phyloP scores from a whole-genome alignment of 1,139 yeast species.

The Taphrina pruni region DNA sequence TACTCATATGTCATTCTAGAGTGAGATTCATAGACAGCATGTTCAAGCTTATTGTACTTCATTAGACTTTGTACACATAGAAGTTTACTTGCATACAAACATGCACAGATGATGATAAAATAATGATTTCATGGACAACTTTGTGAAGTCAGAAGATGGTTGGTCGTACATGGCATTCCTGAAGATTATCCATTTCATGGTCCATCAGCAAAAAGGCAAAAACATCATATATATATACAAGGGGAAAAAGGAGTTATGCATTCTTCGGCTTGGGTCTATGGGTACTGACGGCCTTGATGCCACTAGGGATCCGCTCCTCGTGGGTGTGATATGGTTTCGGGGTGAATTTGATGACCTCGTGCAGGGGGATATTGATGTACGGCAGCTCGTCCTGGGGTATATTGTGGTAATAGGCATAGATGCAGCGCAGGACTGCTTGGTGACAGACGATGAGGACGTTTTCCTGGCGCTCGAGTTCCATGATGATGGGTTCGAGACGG shows the following conservation, averaged over 20 bases:
- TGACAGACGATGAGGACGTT: conserved; percentile 94
- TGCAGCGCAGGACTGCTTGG: conserved; percentile 94
- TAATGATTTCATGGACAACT: too few species aligned
- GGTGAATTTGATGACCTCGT: conserved; percentile 80
- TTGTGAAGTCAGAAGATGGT: too few species aligned
- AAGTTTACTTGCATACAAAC: too few species aligned
- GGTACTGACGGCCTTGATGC: conserved; percentile 96
- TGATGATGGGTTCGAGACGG: conserved; percentile 91
- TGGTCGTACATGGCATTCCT: too few species aligned
- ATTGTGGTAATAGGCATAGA: conserved; percentile 97
- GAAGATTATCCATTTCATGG: too few species aligned
- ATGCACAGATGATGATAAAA: too few species aligned
- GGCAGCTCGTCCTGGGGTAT: conserved; percentile 97
- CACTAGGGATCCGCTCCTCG: conserved; percentile 84
- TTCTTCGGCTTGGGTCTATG: conserved; percentile 59
- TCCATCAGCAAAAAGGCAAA: too few species aligned
- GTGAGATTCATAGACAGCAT: not conserved
- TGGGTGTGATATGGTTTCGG: conserved; percentile 91
- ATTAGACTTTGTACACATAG: too few species aligned
- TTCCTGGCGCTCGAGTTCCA: conserved; percentile 97
- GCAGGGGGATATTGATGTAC: conserved; percentile 98
- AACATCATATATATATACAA: too few species aligned
- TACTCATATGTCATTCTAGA: not conserved
- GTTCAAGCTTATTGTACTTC: too few species aligned
- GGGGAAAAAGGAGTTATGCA: not conserved